phyloP scores from a whole-genome alignment of 2,329 filamentous ascomycete species.

The Akanthomyces muscarius region DNA sequence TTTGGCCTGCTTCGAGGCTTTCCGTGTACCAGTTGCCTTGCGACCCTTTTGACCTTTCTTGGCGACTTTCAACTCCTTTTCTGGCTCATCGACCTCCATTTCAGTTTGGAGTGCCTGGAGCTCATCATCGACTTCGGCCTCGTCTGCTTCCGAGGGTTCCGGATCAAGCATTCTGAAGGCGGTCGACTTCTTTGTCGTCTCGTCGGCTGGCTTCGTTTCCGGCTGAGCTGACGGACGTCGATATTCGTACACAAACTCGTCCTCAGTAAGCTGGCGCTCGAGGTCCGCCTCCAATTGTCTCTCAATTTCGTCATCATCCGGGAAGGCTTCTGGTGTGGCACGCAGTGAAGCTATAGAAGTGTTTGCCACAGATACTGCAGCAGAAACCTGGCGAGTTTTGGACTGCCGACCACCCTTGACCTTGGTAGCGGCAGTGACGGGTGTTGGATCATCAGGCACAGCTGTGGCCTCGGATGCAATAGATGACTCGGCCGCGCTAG shows the following conservation, averaged over 20 bases:
- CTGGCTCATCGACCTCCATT: conserved; percentile 38
- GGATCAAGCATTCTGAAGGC: conserved; percentile 54
- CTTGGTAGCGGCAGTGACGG: conserved; percentile 26
- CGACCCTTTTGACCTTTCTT: conserved; percentile 57
- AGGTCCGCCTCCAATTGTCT: conserved; percentile 62
- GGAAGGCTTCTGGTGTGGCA: conserved; percentile 39
- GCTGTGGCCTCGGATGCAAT: conserved; percentile 36
- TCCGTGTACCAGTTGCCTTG: conserved; percentile 45
- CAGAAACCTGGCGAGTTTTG: conserved; percentile 44
- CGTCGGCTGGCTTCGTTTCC: conserved; percentile 25
- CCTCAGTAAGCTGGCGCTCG: conserved; percentile 51
- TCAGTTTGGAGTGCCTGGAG: conserved; percentile 47
- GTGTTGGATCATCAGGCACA: conserved; percentile 34
- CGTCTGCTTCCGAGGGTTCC: conserved; percentile 39
- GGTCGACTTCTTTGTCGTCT: conserved; percentile 27
- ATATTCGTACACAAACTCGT: conserved; percentile 47
- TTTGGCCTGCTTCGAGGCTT: conserved; percentile 46
- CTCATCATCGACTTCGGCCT: conserved; percentile 49
- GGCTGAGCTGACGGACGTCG: conserved; percentile 29
- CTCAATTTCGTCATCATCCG: conserved; percentile 63
- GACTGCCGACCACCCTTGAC: conserved; percentile 37
- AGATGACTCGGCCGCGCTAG: conserved; percentile 42
- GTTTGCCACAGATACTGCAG: conserved; percentile 49
- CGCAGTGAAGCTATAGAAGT: conserved; percentile 43
- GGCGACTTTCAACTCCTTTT: conserved; percentile 39